These are phyloP conservation scores for Aspergillus hortae DNA, from an alignment of 2,329 filamentous ascomycete genomes.

Conservation along the genomic window DNA sequence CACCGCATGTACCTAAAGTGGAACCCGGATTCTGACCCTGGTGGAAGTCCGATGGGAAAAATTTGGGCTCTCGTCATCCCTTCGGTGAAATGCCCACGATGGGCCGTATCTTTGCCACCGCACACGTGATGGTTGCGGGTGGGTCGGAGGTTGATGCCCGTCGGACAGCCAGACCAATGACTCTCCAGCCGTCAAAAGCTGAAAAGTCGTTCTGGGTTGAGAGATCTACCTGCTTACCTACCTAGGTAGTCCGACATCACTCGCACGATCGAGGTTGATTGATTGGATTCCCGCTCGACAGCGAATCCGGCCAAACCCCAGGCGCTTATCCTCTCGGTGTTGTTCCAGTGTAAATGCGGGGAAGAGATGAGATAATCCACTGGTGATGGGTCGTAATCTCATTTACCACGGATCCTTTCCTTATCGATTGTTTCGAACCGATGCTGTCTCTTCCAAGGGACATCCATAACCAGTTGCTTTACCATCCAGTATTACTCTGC, in stretches of 20 bases:
- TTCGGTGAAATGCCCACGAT: background rate
- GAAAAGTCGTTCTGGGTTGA: too few species aligned
- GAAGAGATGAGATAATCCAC: slow-evolving; percentile 3
- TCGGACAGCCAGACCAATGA: background rate
- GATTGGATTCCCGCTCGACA: too few species aligned
- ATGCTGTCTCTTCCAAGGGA: slow-evolving; percentile 1
- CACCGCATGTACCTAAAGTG: too few species aligned
- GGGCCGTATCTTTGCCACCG: background rate
- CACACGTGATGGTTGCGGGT: background rate
- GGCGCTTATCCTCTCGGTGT: background rate
- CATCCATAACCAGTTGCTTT: background rate
- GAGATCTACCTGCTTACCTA: too few species aligned
- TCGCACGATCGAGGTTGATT: too few species aligned
- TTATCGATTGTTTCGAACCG: slow-evolving; percentile 4
- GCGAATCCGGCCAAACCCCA: too few species aligned
- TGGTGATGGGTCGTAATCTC: slow-evolving; percentile 3
- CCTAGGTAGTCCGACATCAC: too few species aligned
- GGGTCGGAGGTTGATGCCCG: background rate
- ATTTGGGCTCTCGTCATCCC: background rate
- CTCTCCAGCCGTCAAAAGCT: too few species aligned
- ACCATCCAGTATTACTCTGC: too few species aligned
- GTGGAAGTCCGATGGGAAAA: background rate
- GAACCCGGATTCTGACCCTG: background rate
- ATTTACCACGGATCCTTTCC: slow-evolving; percentile 4
- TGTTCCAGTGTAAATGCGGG: slow-evolving; percentile 6